Conservation (phyloP, 768 basidiomycete species). For the Trametes sanguinea region DNA sequence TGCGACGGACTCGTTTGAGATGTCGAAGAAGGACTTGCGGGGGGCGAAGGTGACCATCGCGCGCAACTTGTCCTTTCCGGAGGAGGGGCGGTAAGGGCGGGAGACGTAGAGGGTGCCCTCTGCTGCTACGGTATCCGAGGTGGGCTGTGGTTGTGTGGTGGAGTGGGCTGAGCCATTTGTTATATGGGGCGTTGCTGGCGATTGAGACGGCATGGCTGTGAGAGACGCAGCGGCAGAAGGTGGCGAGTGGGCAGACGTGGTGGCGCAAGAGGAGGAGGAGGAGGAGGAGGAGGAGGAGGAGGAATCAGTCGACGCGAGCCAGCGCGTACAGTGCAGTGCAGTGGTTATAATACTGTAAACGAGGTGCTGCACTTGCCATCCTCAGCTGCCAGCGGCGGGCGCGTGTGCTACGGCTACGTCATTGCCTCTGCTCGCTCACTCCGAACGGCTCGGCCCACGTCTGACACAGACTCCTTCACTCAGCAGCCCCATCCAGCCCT, state of each 20-base stretch:
- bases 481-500: too few relatives aligned
- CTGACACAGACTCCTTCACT: not conserved
- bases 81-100: constrained; percentile 72
- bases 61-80: constrained; percentile 80
- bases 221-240: not conserved
- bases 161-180: constrained; percentile 15
- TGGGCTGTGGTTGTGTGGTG: constrained; percentile 28
- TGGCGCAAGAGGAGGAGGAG: not conserved
- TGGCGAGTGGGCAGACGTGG: not conserved
- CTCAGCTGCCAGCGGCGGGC: not conserved
- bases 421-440: not conserved
- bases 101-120: constrained; percentile 75
- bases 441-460: not conserved
- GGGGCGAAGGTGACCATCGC: constrained; percentile 87
- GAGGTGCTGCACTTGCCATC: not conserved
- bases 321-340: not conserved
- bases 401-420: not conserved
- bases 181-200: not conserved
- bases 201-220: not conserved
- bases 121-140: constrained; percentile 36
- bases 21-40: constrained; percentile 84
- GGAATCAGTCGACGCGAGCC: not conserved
- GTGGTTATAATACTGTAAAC: not conserved
- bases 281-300: not conserved
- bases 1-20: constrained; percentile 68